Conservation (phyloP, 2,329 filamentous ascomycete genomes). For the Pseudogymnoascus sp. region DNA sequence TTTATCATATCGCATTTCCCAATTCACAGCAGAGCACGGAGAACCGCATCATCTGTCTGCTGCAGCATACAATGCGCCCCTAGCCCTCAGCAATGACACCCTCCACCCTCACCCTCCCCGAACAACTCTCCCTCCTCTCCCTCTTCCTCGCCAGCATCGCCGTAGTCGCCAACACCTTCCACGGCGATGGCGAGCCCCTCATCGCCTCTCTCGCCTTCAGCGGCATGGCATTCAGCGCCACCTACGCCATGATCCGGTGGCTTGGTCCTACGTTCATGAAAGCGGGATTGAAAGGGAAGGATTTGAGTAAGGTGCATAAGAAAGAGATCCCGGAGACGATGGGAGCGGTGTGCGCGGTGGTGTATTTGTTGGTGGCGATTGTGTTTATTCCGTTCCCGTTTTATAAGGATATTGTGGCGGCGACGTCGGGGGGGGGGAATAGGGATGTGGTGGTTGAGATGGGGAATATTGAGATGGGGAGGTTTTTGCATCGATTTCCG, state of each 20-base stretch:
- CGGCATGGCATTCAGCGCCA: conserved; percentile 69
- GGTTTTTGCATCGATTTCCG: conserved; percentile 83
- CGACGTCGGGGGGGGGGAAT: conserved; percentile 89
- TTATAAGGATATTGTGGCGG: conserved; percentile 94
- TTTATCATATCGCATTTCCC: no score
- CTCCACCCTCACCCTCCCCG: conserved; percentile 39
- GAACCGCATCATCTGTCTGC: neutral
- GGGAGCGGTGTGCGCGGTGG: conserved; percentile 85
- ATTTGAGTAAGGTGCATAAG: conserved; percentile 70
- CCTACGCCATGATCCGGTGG: conserved; percentile 86
- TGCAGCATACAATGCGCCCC: neutral
- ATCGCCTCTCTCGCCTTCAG: conserved; percentile 83
- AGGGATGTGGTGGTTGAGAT: conserved; percentile 63
- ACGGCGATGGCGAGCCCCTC: conserved; percentile 76
- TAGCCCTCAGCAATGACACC: conserved; percentile 11
- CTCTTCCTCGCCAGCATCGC: conserved; percentile 61
- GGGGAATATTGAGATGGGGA: conserved; percentile 53
- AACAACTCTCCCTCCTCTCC: conserved; percentile 48
- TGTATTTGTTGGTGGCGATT: conserved; percentile 83
- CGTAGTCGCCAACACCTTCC: conserved; percentile 72
- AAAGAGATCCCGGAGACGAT: conserved; percentile 89
- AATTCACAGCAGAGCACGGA: neutral
- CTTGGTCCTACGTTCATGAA: conserved; percentile 82
- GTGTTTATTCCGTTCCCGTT: conserved; percentile 94
- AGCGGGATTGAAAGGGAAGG: conserved; percentile 80